A percentile compares a stretch with the other conserved stretches of the same genome.
Conservation (phyloP, 345 rosid species). For the Eucalyptus melliodora region DNA sequence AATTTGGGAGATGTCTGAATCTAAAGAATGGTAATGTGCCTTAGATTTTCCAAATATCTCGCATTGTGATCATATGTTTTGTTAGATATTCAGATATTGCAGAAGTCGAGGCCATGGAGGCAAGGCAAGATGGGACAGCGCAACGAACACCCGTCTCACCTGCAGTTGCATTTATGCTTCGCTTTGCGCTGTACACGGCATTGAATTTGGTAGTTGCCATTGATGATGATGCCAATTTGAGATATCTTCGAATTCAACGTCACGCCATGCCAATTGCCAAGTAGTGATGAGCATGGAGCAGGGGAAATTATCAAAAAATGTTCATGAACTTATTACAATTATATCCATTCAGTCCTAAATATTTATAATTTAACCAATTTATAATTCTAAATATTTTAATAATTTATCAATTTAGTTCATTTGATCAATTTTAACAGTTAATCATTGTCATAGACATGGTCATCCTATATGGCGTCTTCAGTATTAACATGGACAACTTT, state of each 20-base stretch:
- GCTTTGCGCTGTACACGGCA: background rate
- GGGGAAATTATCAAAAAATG: no score
- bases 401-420: no score
- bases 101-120: background rate
- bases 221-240: background rate
- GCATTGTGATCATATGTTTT: background rate
- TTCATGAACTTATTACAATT: background rate
- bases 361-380: no score
- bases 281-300: background rate
- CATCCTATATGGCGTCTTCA: accelerated
- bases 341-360: accelerated
- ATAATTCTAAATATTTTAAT: no score
- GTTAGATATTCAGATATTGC: background rate
- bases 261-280: background rate
- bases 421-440: no score
- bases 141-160: background rate
- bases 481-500: accelerated
- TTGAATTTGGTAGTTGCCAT: background rate
- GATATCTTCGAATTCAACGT: background rate
- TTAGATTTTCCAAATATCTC: background rate
- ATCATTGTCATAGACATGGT: accelerated
- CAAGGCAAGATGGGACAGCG: background rate
- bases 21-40: background rate
- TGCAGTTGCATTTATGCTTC: background rate
- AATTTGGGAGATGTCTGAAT: background rate